Base-by-base conservation (phyloP, 176 grass and related monocot species). In the Alloteropsis semialata region DNA sequence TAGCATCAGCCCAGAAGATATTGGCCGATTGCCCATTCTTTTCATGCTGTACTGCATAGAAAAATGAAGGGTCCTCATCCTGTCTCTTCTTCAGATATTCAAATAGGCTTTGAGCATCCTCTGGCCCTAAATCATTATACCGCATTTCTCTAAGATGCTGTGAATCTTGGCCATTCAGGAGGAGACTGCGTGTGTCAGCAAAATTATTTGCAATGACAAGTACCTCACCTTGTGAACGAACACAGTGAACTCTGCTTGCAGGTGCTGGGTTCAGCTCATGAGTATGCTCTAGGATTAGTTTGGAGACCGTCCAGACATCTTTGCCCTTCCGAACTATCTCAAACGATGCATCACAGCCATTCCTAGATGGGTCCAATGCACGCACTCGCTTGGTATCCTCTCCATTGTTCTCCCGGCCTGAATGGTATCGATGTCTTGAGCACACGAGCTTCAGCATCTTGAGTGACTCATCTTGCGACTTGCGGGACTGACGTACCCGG, bases 371-470 rank as follows among this genome's bases (percentile, higher is more conserved):
- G 78, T 94, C 84, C 28, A 75, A 78, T 30, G 77, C 84, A 39
- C 79, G 88, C 24, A 88, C 62, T 80, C 77, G 89, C 81, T 89
- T 91, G 51, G 30, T 60, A 72, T 94, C 86, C n/a, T 91, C 89
- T 67, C 72, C 87, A 57, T 54, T 68, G 54, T 79, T 90, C 51
- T 98, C 95, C 75, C 91, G 82, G 37, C 92, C 92, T 41, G 90
- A 93, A 78, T 98, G 95, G 79, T 95, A 91, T 3, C 95, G 86
- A 72, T 98, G 95, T 76, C 88, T 98, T 1, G 95, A 98, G 84
- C 95, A 98, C 68, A 98, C 95, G 71, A 98, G 95, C 78, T 98
- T 98, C 71, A 98, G 75, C 95, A 98, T 98, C 87, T 98, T 98
- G 58, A 95, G 81, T 70, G 95, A 91, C 37, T 98, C 92, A 73